These are phyloP conservation scores for Graphiopsis chlorocephala DNA, from an alignment of 2,329 filamentous ascomycete species.

Conservation along the genomic window DNA sequence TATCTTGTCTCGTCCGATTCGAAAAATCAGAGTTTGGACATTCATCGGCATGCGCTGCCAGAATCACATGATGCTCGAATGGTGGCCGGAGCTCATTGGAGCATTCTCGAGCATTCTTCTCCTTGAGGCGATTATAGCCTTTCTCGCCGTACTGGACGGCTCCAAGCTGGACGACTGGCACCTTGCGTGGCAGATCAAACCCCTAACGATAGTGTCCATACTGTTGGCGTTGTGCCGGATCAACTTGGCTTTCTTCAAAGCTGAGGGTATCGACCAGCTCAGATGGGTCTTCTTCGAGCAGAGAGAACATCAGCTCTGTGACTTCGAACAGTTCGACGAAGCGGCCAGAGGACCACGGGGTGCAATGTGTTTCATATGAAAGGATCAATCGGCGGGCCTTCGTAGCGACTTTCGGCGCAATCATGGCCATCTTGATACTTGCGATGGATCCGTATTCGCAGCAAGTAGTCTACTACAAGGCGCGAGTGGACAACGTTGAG, in stretches of 20 bases:
- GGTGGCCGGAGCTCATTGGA: background rate
- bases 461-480: background rate
- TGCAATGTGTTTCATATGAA: background rate
- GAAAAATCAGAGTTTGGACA: too few relatives aligned
- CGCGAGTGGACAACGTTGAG: background rate
- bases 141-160: background rate
- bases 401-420: background rate
- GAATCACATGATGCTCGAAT: too few relatives aligned
- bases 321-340: slow-evolving; percentile 2
- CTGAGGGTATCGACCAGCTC: slow-evolving; percentile 18
- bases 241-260: background rate
- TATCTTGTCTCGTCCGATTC: too few relatives aligned
- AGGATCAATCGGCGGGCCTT: background rate
- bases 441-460: background rate
- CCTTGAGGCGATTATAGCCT: background rate
- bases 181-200: background rate
- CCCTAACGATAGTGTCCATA: background rate
- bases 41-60: too few relatives aligned
- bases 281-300: slow-evolving; percentile 18
- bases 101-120: background rate
- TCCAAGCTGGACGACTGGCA: background rate
- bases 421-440: background rate
- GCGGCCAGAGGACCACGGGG: background rate
- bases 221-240: background rate
- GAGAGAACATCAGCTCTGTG: slow-evolving; percentile 1